Percentiles rank a stretch among this genome's conserved stretches.
phyloP scores from a whole-genome alignment of 495 filamentous ascomycete species.

The Penicillium paradoxum region DNA sequence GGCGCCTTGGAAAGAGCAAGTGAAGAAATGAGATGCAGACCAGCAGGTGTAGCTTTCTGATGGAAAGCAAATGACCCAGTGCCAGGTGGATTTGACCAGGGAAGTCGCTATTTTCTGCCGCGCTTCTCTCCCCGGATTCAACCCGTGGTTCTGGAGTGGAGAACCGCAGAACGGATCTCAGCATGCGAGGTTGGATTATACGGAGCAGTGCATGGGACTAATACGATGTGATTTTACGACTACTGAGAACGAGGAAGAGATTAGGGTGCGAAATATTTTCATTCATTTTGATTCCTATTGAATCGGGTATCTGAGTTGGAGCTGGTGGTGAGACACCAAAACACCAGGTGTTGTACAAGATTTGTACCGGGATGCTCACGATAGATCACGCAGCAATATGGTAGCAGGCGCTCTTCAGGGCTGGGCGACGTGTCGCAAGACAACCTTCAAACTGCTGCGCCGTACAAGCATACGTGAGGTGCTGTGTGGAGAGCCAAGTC shows the following conservation, averaged over 20 bases:
- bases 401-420: not conserved
- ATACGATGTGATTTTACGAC: not conserved
- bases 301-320: slow-evolving; percentile 10
- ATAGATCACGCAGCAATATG: not conserved
- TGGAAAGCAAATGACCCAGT: not conserved
- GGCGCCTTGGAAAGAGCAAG: not conserved
- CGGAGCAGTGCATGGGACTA: not conserved
- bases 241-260: not conserved
- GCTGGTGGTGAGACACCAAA: not conserved
- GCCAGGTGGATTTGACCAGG: not conserved
- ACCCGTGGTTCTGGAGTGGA: not conserved
- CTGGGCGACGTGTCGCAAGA: not conserved
- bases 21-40: not conserved
- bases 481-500: not conserved
- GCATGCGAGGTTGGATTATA: not conserved
- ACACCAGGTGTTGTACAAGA: not conserved
- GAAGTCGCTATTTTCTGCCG: not conserved
- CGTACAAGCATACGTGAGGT: not conserved
- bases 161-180: not conserved
- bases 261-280: not conserved
- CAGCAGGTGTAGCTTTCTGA: not conserved
- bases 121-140: not conserved
- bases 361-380: slow-evolving; percentile 2
- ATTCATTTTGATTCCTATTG: slow-evolving; percentile 7
- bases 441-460: not conserved